Base-by-base conservation (phyloP, 2,329 filamentous ascomycete genomes). In the Aciculosporium take region DNA sequence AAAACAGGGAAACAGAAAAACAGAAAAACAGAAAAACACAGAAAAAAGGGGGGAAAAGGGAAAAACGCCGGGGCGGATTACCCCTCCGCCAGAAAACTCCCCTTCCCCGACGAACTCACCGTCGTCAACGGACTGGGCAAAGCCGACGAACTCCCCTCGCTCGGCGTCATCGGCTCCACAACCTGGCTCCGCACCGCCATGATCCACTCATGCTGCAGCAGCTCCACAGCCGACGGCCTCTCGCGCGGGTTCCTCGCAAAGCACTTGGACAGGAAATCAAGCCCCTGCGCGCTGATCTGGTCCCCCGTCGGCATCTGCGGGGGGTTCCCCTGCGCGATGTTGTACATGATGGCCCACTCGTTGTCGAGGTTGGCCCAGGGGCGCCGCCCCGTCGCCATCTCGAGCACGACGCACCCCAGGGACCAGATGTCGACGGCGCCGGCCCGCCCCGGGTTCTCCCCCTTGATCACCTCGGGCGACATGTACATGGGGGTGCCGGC, bases 281-380 rank as follows among this genome's bases (percentile, higher is more conserved):
- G 79, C 18, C 91, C 91, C 42, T 76, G 64, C 0, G 80, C 74
- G 54, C 84, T 91, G 48, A 98, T 74, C 61, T 96, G 89, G 40
- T 96, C 89, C 1, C 68, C 59, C 1, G 76, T 71, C 2, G 91
- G 91, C 42, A 95, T 70, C 56, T 86, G 81, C 5, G 91, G 91
- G 37, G 87, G 84, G 53, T 95, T 94, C 49, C 91, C 91, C 58
- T 94, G 89, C 1, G 91, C 91, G 55, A 98, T 98, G 67, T 96
- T 96, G 72, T 95, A 98, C 91, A 98, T 98, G 65, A 98, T 96
- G 32, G 91, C 91, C 87, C 88, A 98, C 62, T 98, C 91, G 57
- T 98, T 98, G 66, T 98, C 91, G 36, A 96, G 77, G 49, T 81
- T 86, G 21, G 87, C 86, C 91, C 91, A 98, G 1, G 91, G 91